Conservation (phyloP, 257 asterid species). For the Echium plantagineum region DNA sequence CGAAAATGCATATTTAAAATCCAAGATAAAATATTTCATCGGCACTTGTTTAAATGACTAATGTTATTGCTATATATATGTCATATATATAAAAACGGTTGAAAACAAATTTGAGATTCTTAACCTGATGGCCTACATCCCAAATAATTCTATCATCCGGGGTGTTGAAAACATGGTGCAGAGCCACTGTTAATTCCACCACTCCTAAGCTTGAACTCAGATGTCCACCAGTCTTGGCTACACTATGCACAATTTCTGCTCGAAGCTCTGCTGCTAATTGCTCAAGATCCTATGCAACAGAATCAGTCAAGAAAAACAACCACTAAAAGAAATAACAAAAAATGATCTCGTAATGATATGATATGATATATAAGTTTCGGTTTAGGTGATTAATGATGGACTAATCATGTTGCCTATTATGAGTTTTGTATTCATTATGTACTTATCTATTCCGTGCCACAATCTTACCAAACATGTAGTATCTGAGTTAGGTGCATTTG, state of each 20-base stretch:
- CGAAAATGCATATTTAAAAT: no score
- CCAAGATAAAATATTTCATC: no score
- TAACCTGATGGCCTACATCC: conserved; percentile 91
- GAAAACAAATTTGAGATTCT: neutral
- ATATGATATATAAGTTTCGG: neutral
- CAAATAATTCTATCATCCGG: conserved; percentile 74
- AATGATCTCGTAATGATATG: neutral
- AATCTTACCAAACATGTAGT: no score
- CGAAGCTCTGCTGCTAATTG: conserved; percentile 62
- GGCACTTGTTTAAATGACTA: no score
- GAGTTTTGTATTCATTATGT: no score
- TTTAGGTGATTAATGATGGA: no score
- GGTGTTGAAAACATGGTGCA: conserved; percentile 66
- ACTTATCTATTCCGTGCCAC: no score
- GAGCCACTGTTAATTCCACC: conserved; percentile 69
- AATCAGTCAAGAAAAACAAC: neutral
- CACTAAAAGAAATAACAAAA: neutral
- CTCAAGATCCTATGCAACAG: conserved; percentile 47
- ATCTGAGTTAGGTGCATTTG: no score
- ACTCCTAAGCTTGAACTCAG: conserved; percentile 67
- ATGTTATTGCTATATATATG: no score
- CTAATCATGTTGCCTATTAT: no score
- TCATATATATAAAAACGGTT: neutral
- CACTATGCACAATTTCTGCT: conserved; percentile 52
- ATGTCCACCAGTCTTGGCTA: conserved; percentile 62